These are phyloP conservation scores for Akanthomyces muscarius DNA, from an alignment of 2,329 filamentous ascomycete species.

Conservation along the genomic window DNA sequence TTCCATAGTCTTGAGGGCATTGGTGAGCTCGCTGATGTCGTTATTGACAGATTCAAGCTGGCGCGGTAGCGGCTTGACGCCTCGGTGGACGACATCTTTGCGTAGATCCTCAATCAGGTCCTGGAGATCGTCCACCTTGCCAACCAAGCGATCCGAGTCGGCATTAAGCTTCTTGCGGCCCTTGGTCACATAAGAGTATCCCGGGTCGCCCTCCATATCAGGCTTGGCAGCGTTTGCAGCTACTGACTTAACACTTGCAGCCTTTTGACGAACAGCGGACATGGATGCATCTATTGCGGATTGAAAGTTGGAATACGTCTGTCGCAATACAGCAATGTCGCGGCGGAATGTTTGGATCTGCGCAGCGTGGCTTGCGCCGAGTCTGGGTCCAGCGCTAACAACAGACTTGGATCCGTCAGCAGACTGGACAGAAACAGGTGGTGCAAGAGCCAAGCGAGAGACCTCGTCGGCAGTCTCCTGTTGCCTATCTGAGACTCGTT, in stretches of 20 bases:
- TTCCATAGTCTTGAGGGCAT: constrained; percentile 90
- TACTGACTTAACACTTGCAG: constrained; percentile 70
- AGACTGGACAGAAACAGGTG: constrained; percentile 39
- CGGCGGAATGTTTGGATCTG: constrained; percentile 81
- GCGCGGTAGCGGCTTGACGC: constrained; percentile 83
- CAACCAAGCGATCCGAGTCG: constrained; percentile 87
- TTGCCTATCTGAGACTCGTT: constrained; percentile 85
- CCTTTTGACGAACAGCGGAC: constrained; percentile 76
- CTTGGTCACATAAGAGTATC: constrained; percentile 76
- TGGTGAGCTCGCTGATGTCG: constrained; percentile 75
- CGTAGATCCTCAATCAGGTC: constrained; percentile 94
- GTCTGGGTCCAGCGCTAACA: constrained; percentile 35
- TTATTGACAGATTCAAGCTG: constrained; percentile 87
- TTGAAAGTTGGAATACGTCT: constrained; percentile 89
- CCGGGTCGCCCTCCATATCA: constrained; percentile 69
- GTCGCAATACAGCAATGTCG: constrained; percentile 85
- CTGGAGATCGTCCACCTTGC: constrained; percentile 93
- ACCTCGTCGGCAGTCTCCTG: constrained; percentile 87
- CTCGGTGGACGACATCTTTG: constrained; percentile 91
- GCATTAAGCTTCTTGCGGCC: constrained; percentile 83
- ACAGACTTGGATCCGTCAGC: constrained; percentile 38
- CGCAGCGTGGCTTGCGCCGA: constrained; percentile 60
- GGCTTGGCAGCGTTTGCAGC: constrained; percentile 69
- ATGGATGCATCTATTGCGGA: constrained; percentile 86
- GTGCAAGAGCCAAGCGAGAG: constrained; percentile 52